Evolutionary conservation across 805 yeast species (phyloP).

Genomic region (Ogataea paraovalis): DNA sequence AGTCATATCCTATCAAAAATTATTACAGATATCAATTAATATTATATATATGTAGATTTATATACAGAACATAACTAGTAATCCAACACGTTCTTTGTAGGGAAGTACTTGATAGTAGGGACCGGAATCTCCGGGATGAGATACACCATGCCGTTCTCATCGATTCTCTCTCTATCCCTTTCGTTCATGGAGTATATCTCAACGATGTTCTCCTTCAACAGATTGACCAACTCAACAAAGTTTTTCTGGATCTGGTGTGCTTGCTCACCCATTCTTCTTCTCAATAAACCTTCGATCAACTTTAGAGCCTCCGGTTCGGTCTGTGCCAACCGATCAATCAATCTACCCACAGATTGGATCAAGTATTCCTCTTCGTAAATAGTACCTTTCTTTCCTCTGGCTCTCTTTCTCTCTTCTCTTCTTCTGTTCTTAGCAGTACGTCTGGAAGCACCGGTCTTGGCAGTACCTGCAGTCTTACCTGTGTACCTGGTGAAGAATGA

Average conservation of each 20-base stretch:
- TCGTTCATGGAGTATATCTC: slow-evolving; percentile 84
- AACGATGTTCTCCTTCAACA: slow-evolving; percentile 54
- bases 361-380: slow-evolving; percentile 96
- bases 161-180: slow-evolving; percentile 81
- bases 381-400: slow-evolving; percentile 97
- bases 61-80: slow-evolving; percentile 32
- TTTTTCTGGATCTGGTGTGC: slow-evolving; percentile 76
- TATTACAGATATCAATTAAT: no score
- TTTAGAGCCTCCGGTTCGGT: slow-evolving; percentile 71
- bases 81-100: slow-evolving; percentile 53
- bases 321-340: slow-evolving; percentile 73
- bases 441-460: slow-evolving; percentile 93
- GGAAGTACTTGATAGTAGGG: slow-evolving; percentile 64
- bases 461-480: slow-evolving; percentile 94
- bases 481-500: slow-evolving; percentile 95
- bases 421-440: slow-evolving; percentile 87
- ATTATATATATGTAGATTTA: not conserved
- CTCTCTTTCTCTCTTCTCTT: slow-evolving; percentile 92
- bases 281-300: slow-evolving; percentile 69
- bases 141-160: slow-evolving; percentile 84
- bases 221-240: slow-evolving; percentile 52
- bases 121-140: slow-evolving; percentile 70
- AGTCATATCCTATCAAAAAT: no score
- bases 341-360: slow-evolving; percentile 80
- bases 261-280: slow-evolving; percentile 70